phyloP scores from a whole-genome alignment of 1,284 basidiomycete species.

The Rhodotorula sp. region DNA sequence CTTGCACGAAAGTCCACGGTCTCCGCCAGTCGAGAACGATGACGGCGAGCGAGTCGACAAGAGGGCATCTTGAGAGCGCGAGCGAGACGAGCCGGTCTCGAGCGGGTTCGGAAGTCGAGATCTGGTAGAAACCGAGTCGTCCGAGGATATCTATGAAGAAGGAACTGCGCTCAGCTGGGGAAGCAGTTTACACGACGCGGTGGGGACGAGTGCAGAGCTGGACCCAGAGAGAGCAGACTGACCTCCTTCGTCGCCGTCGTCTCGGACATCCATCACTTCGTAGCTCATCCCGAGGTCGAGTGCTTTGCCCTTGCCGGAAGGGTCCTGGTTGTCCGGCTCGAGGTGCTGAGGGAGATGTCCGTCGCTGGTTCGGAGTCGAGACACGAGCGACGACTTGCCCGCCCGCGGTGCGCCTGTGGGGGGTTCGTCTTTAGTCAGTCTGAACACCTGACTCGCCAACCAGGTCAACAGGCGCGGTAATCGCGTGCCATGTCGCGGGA shows the following conservation, averaged over 20 bases:
- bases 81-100: slow-evolving; percentile 77
- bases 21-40: slow-evolving; percentile 94
- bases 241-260: slow-evolving; percentile 84
- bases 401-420: slow-evolving; percentile 5
- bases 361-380: neutral
- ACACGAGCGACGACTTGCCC: slow-evolving; percentile 20
- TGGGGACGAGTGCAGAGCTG: slow-evolving; percentile 2
- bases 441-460: neutral
- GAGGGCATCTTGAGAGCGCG: slow-evolving; percentile 68
- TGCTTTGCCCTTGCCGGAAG: neutral
- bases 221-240: slow-evolving; percentile 42
- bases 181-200: neutral
- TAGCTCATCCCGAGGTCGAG: slow-evolving; percentile 78
- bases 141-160: slow-evolving; percentile 38
- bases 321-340: neutral
- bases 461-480: neutral
- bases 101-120: slow-evolving; percentile 68
- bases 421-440: too few relatives aligned
- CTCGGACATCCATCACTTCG: slow-evolving; percentile 77
- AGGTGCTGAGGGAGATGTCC: slow-evolving; percentile 9
- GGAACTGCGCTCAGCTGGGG: slow-evolving; percentile 21
- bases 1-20: slow-evolving; percentile 86
- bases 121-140: slow-evolving; percentile 34
- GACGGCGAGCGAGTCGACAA: slow-evolving; percentile 77
- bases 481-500: neutral